Conservation (phyloP, 148 eudicot species). For the Beta vulgaris region DNA sequence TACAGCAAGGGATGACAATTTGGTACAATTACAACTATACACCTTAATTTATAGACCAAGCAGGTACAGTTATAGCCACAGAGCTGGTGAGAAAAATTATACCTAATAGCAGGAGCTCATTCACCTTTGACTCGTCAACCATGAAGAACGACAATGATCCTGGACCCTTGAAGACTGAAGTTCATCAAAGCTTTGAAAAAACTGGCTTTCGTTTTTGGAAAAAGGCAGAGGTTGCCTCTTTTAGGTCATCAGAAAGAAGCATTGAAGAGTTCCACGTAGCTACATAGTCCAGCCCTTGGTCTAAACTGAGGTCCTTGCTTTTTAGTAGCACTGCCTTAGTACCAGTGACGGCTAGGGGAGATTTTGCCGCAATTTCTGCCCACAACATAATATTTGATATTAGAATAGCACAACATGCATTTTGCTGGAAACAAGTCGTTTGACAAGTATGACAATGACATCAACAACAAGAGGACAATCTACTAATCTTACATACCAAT, state of each 20-base stretch:
- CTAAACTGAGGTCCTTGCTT: slow-evolving; percentile 64
- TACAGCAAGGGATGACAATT: background rate
- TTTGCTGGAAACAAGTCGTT: background rate
- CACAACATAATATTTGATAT: background rate
- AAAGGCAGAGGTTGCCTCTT: slow-evolving; percentile 54
- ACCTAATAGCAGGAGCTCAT: background rate
- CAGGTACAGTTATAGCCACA: background rate
- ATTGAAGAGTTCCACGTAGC: slow-evolving; percentile 92
- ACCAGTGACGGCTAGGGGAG: slow-evolving; percentile 83
- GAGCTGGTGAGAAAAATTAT: background rate
- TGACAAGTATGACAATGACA: no score
- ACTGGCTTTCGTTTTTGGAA: slow-evolving; percentile 62
- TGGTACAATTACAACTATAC: background rate
- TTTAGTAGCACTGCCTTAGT: slow-evolving; percentile 70
- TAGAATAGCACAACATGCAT: background rate
- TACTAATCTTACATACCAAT: background rate
- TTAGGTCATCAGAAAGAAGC: slow-evolving; percentile 72
- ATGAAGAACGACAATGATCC: background rate
- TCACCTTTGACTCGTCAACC: background rate
- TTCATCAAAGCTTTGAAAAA: slow-evolving; percentile 66
- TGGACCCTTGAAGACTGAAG: background rate
- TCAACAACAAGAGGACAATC: background rate
- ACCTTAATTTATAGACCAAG: background rate
- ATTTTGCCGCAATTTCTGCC: slow-evolving; percentile 74
- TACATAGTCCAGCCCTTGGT: slow-evolving; percentile 83